Percentiles rank a stretch among this genome's conserved stretches.
Conservation (phyloP, 805 yeast species). For the Tetrapisispora arboricola region DNA sequence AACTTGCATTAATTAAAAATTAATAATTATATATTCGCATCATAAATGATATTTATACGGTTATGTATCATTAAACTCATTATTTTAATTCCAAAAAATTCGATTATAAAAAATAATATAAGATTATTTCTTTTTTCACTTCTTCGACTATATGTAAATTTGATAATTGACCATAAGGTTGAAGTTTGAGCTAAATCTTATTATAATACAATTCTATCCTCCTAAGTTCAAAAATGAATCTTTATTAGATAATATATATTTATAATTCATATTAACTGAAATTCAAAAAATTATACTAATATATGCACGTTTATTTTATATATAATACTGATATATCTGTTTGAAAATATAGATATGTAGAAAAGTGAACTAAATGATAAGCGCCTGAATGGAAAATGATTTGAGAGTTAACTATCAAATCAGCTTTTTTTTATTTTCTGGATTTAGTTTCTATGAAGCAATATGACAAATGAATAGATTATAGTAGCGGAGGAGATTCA, state of each 20-base stretch:
- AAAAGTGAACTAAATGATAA: neutral
- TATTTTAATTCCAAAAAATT: neutral
- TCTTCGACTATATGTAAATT: no score
- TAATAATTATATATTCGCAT: neutral
- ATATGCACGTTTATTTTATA: constrained; percentile 1
- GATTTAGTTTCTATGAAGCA: no score
- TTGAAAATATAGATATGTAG: neutral
- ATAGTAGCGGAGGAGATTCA: no score
- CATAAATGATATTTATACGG: neutral
- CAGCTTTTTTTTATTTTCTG: neutral
- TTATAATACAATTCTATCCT: no score
- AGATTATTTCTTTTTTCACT: no score
- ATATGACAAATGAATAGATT: no score
- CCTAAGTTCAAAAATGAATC: neutral
- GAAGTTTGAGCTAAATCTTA: no score
- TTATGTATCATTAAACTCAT: neutral
- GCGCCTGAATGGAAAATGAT: no score
- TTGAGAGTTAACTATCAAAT: no score
- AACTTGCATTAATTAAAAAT: neutral
- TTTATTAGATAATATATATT: no score
- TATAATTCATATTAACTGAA: no score
- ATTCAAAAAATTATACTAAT: neutral
- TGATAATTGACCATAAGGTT: no score
- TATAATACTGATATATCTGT: neutral
- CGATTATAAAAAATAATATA: neutral